Evolutionary conservation across 140 eudicot species (phyloP), one percentile per base, ranked within the genome.

Genomic region (Anethum foeniculum): DNA sequence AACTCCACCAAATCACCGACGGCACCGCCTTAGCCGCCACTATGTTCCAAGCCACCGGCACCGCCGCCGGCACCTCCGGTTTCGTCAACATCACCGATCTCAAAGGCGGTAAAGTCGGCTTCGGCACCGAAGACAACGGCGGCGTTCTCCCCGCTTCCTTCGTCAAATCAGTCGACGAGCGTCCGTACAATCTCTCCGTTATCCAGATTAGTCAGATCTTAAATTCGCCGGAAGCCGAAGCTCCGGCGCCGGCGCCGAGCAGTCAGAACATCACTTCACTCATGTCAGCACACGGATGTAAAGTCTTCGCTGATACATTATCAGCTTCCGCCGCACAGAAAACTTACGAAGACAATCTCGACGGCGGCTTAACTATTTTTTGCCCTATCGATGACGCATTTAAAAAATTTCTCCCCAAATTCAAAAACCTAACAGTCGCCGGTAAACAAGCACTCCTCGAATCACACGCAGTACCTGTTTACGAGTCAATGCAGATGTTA

Each of bases 251-350:
- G 1, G 93, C 68, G 23, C 90, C 93, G 30, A 86, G 86, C 16
- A 82, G 80, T 30, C 85, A 85, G 2, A 90, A 90, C 36, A 74
- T 90, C 2, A 88, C 92, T 0, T 21, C 80, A 7, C 43, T 94
- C 1, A 91, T 94, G 97, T 90, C 94, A 5, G 86, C 92, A 3
- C 98, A 94, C 71, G 98, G 98, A 28, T 94, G 98, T 72, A 94
- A 84, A 67, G 81, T 85, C 2, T 92, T 92, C n/a, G 97, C 95
- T 21, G 93, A 92, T 13, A 86, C 95, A 25, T 65, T 92, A 32
- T 58, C 81, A 47, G 86, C 83, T 11, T 85, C 88, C 16, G 90
- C 83, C 7, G 97, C 97, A 0, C 85, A 84, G 71, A 83, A 86
- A 23, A 92, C 91, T 23, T 92, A 79, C 19, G 85, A 56, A 18